Conservation (phyloP, 305 asterid species). For the Rubia occidens region DNA sequence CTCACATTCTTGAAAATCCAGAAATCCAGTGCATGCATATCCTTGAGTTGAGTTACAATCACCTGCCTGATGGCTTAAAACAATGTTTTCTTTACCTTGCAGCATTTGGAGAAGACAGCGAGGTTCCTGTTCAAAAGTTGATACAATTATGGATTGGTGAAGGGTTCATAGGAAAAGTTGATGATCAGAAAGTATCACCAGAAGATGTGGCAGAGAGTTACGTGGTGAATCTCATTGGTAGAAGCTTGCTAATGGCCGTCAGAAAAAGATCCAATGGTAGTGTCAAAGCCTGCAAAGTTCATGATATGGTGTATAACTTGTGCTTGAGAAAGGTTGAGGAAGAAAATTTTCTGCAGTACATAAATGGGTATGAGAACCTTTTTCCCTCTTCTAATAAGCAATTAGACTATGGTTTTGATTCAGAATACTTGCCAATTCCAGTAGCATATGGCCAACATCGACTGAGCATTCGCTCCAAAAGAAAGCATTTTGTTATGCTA, state of each 20-base stretch:
- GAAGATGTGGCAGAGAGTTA: constrained; percentile 50
- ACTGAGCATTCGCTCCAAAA: neutral
- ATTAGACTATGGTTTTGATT: neutral
- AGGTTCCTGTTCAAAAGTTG: constrained; percentile 47
- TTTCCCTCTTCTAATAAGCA: neutral
- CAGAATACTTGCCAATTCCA: neutral
- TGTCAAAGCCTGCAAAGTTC: constrained; percentile 50
- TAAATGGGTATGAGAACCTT: neutral
- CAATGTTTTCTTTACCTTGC: constrained; percentile 56
- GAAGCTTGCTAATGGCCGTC: constrained; percentile 46
- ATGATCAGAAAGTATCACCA: constrained; percentile 8
- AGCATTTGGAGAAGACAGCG: constrained; percentile 47
- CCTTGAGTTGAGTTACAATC: constrained; percentile 38
- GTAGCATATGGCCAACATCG: neutral
- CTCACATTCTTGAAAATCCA: neutral
- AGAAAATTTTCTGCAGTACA: constrained; percentile 26
- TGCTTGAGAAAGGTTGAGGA: constrained; percentile 43
- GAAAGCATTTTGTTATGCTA: constrained; percentile 1
- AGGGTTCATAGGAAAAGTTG: constrained; percentile 37
- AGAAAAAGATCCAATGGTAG: constrained; percentile 33
- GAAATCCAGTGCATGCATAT: constrained; percentile 20
- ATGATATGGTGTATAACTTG: constrained; percentile 40
- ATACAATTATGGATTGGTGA: constrained; percentile 58
- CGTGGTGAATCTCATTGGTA: constrained; percentile 44
- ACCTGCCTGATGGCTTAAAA: constrained; percentile 42